Evolutionary conservation across 352 stramenopile genomes (phyloP).

Genomic region (Phytophthora sp.): DNA sequence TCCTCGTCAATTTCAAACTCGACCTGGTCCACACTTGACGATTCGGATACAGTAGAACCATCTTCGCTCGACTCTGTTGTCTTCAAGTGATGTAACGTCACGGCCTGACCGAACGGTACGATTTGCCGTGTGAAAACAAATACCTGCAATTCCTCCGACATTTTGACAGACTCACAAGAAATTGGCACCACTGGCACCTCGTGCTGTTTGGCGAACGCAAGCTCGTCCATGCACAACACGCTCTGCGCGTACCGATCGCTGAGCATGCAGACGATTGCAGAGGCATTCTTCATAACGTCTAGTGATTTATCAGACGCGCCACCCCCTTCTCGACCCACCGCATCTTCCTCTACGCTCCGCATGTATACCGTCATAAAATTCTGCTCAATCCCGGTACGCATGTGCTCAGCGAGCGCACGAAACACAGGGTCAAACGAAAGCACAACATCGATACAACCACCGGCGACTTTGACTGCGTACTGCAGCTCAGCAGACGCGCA

Average conservation of each 20-base stretch:
- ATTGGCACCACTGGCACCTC: conserved; percentile 76
- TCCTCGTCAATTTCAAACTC: conserved; percentile 68
- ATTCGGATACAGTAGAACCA: conserved; percentile 24
- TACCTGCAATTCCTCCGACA: conserved; percentile 77
- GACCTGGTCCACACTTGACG: conserved; percentile 28
- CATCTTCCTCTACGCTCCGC: conserved; percentile 50
- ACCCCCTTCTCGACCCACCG: conserved; percentile 20
- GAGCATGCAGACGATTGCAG: conserved; percentile 74
- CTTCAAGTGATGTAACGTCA: conserved; percentile 52
- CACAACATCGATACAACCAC: conserved; percentile 74
- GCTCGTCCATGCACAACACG: conserved; percentile 78
- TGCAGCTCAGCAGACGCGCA: conserved; percentile 77
- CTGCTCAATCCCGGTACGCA: conserved; percentile 73
- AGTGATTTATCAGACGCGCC: conserved; percentile 46
- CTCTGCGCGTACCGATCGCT: conserved; percentile 71
- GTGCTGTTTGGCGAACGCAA: conserved; percentile 74
- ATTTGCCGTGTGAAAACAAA: conserved; percentile 85
- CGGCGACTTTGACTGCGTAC: conserved; percentile 77
- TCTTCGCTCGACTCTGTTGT: conserved; percentile 24
- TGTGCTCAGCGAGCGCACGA: conserved; percentile 58
- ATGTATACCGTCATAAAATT: conserved; percentile 82
- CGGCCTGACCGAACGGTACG: conserved; percentile 69
- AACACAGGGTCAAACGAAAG: conserved; percentile 80
- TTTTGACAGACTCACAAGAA: conserved; percentile 60
- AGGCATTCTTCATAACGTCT: conserved; percentile 66